A percentile compares a stretch with the other conserved stretches of the same genome.
These are phyloP conservation scores for Pelargonium cotyledonis DNA, from an alignment of 441 rosid species.

Conservation along the genomic window DNA sequence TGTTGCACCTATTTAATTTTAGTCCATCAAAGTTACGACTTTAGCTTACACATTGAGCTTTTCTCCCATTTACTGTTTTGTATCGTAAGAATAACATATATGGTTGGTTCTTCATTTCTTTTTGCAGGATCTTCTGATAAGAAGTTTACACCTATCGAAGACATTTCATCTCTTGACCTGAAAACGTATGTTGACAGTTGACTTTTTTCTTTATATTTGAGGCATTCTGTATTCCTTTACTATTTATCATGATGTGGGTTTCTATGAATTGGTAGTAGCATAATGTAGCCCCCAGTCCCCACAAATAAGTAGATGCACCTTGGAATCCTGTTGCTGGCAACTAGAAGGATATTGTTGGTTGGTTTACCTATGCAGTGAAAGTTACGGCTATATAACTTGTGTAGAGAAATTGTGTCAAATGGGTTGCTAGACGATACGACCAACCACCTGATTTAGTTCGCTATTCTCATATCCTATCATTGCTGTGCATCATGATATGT, in stretches of 20 bases:
- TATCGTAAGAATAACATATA: neutral
- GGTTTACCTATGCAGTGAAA: too few species aligned
- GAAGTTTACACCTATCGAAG: conserved; percentile 55
- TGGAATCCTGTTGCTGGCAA: too few species aligned
- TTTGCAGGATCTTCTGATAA: conserved; percentile 64
- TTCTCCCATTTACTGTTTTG: conserved; percentile 6
- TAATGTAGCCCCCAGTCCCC: neutral
- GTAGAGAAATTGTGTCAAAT: too few species aligned
- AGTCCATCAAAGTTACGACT: too few species aligned
- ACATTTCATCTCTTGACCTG: conserved; percentile 64
- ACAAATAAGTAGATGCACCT: neutral
- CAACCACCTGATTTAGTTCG: too few species aligned
- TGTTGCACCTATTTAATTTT: too few species aligned
- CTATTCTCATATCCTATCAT: too few species aligned
- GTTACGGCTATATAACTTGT: too few species aligned
- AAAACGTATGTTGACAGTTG: conserved; percentile 51
- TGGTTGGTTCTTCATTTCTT: conserved; percentile 10
- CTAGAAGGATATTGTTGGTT: too few species aligned
- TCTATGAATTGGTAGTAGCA: neutral
- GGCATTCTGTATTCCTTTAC: neutral
- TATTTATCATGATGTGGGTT: neutral
- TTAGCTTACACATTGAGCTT: too few species aligned
- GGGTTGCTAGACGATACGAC: too few species aligned
- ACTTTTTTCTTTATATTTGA: neutral
- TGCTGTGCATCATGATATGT: too few species aligned